Evolutionary conservation across 352 stramenopile genomes (phyloP).

Genomic region (Aphanomyces astaci): DNA sequence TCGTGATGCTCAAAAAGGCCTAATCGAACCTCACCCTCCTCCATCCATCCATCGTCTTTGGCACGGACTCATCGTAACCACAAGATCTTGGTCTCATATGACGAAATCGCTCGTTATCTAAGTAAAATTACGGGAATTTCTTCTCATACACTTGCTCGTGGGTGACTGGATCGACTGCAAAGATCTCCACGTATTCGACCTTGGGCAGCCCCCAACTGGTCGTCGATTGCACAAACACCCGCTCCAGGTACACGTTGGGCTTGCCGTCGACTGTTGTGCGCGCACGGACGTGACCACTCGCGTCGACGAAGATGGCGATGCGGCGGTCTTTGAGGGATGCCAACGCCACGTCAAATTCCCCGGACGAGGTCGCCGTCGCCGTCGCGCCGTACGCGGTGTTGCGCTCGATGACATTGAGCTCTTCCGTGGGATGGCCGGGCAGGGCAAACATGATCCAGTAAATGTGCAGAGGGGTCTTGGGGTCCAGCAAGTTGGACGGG

Average conservation of each 20-base stretch:
- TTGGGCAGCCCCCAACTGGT: slow-evolving; percentile 73
- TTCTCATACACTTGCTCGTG: slow-evolving; percentile 68
- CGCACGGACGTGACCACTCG: slow-evolving; percentile 46
- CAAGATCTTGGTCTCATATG: no score
- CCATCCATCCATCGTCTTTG: no score
- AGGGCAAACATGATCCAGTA: slow-evolving; percentile 87
- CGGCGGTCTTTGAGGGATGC: slow-evolving; percentile 67
- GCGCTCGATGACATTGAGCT: slow-evolving; percentile 80
- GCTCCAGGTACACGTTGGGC: slow-evolving; percentile 53
- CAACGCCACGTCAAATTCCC: slow-evolving; percentile 40
- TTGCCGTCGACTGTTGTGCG: slow-evolving; percentile 62
- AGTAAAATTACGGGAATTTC: slow-evolving; percentile 44
- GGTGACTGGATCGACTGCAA: slow-evolving; percentile 56
- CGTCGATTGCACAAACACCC: slow-evolving; percentile 79
- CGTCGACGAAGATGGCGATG: slow-evolving; percentile 47
- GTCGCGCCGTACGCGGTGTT: slow-evolving; percentile 72
- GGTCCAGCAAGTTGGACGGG: slow-evolving; percentile 37
- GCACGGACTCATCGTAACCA: no score
- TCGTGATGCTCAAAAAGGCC: slow-evolving; percentile 73
- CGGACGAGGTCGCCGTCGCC: slow-evolving; percentile 27
- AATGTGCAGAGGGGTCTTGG: slow-evolving; percentile 53
- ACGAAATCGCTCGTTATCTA: no score
- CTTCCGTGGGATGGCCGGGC: slow-evolving; percentile 42
- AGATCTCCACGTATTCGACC: slow-evolving; percentile 78
- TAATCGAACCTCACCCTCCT: no score